Evolutionary conservation across 768 basidiomycete genomes (phyloP).

Genomic region (Collybia mongolica): DNA sequence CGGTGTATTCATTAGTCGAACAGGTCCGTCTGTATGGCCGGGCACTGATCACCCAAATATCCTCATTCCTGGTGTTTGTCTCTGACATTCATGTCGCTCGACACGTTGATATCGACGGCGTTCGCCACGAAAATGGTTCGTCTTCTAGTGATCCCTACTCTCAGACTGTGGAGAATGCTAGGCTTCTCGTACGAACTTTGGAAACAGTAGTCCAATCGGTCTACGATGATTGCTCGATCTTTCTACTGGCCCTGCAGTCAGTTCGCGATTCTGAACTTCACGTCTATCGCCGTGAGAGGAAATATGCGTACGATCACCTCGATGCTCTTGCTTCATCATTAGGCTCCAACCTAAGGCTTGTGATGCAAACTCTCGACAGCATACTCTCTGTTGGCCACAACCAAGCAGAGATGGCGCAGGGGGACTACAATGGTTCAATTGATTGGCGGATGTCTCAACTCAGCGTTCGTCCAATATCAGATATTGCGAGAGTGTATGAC

Average conservation of each 20-base stretch:
- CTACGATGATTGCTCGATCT: conserved; percentile 65
- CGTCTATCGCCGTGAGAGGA: conserved; percentile 28
- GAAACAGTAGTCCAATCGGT: conserved; percentile 71
- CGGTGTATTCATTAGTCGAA: conserved; percentile 27
- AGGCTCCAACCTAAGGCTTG: conserved; percentile 52
- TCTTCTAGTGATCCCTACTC: conserved; percentile 52
- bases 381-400: conserved; percentile 66
- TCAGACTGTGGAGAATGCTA: conserved; percentile 68
- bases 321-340: conserved; percentile 51
- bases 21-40: conserved; percentile 43
- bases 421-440: conserved; percentile 73
- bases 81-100: conserved; percentile 77
- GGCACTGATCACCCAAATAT: conserved; percentile 53
- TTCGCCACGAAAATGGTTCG: conserved; percentile 46
- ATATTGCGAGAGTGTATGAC: conserved; percentile 27
- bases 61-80: conserved; percentile 55
- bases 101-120: conserved; percentile 81
- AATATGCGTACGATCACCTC: conserved; percentile 41
- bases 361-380: conserved; percentile 60
- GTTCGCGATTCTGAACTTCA: conserved; percentile 37
- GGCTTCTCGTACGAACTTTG: conserved; percentile 63
- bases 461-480: conserved; percentile 47
- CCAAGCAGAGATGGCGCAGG: conserved; percentile 67
- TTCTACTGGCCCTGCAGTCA: conserved; percentile 60
- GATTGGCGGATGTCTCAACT: conserved; percentile 76